Conservation (phyloP, 306 rosid genomes). For the Luffa aegyptiaca region DNA sequence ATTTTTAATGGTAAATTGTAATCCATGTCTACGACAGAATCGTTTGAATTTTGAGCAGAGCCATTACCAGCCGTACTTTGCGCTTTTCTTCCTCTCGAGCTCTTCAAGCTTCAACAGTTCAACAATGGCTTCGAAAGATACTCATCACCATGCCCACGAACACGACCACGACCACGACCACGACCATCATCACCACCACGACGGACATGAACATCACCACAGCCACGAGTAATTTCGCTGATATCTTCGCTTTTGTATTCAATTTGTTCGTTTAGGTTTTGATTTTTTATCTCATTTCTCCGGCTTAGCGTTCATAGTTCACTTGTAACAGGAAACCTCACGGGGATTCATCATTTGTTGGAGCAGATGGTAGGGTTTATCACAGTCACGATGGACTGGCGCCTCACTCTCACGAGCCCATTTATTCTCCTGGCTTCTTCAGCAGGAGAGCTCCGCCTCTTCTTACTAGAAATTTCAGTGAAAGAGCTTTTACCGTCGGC, state of each 20-base stretch:
- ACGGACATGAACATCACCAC: constrained; percentile 17
- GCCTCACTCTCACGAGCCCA: constrained; percentile 94
- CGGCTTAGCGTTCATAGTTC: not conserved
- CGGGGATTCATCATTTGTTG: constrained; percentile 52
- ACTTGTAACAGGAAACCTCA: constrained; percentile 1
- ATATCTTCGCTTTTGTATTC: not conserved
- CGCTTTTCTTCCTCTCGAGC: not conserved
- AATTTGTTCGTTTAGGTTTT: not conserved
- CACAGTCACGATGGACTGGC: constrained; percentile 97
- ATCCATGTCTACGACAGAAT: not conserved
- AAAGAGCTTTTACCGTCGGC: constrained; percentile 87
- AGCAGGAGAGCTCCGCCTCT: constrained; percentile 81
- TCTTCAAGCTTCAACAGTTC: not conserved
- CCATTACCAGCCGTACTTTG: not conserved
- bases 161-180: constrained; percentile 15
- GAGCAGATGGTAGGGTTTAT: constrained; percentile 68
- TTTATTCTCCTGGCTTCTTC: constrained; percentile 90
- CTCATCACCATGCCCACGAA: constrained; percentile 10
- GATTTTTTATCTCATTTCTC: not conserved
- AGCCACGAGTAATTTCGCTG: not conserved
- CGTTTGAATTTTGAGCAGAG: not conserved
- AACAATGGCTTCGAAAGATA: constrained; percentile 40
- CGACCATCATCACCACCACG: constrained; percentile 15
- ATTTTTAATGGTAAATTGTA: not conserved
- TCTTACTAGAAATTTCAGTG: constrained; percentile 48